Conservation (phyloP, 2,329 filamentous ascomycete genomes). For the Fusarium globosum region DNA sequence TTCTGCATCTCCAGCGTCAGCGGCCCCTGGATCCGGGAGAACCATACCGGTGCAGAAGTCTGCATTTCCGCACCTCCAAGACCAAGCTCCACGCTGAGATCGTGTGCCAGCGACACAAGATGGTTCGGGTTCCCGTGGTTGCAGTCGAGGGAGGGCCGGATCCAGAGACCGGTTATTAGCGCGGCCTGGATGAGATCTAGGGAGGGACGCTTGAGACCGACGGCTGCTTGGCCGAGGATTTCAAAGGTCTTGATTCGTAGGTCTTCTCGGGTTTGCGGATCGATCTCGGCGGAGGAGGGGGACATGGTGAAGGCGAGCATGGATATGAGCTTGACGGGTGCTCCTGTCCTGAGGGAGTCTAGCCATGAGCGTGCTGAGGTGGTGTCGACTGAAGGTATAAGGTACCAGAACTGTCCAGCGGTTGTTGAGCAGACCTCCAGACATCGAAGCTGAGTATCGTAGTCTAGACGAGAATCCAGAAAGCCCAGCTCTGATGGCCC, state of each 20-base stretch:
- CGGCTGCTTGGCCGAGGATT: constrained; percentile 17
- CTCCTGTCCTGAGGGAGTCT: not conserved
- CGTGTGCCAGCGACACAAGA: not conserved
- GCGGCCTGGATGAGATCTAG: constrained; percentile 24
- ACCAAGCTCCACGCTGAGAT: constrained; percentile 21
- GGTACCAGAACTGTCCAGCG: constrained; percentile 1
- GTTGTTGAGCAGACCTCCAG: not conserved
- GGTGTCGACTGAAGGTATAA: constrained; percentile 4
- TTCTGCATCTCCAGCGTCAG: constrained; percentile 17
- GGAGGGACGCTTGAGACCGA: constrained; percentile 12
- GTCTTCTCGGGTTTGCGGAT: constrained; percentile 2
- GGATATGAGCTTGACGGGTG: constrained; percentile 17
- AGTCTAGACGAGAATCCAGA: constrained; percentile 15
- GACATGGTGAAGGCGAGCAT: constrained; percentile 7
- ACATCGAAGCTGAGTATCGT: constrained; percentile 5
- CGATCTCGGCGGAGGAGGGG: not conserved
- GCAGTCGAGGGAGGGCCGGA: constrained; percentile 4
- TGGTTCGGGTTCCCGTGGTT: constrained; percentile 19
- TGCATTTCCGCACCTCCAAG: constrained; percentile 16
- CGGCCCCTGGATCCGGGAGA: constrained; percentile 23
- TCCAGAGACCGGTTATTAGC: constrained; percentile 18
- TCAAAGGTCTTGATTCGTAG: constrained; percentile 13
- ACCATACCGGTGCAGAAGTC: constrained; percentile 18
- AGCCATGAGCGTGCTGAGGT: constrained; percentile 6
- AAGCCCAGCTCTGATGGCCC: constrained; percentile 4